Conservation (phyloP, 352 stramenopile species). For the Phytophthora uliginosa region DNA sequence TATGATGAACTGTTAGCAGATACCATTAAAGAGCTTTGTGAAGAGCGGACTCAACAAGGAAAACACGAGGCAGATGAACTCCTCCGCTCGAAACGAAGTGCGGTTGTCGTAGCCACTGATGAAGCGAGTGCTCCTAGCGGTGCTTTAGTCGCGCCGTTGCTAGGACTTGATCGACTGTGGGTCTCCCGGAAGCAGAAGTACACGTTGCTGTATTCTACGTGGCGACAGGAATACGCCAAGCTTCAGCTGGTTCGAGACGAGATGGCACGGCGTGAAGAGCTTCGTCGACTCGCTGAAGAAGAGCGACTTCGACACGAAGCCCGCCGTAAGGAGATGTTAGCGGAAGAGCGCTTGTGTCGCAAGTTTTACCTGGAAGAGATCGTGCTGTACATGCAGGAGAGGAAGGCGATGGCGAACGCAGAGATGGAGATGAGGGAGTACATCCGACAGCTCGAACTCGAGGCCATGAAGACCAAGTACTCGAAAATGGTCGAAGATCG, state of each 20-base stretch:
- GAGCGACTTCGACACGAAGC: slow-evolving; percentile 54
- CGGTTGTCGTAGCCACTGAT: slow-evolving; percentile 17
- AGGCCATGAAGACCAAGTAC: slow-evolving; percentile 84
- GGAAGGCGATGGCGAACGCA: slow-evolving; percentile 69
- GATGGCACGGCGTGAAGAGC: slow-evolving; percentile 60
- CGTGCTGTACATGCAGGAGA: slow-evolving; percentile 63
- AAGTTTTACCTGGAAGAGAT: slow-evolving; percentile 80
- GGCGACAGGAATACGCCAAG: slow-evolving; percentile 58
- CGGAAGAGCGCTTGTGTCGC: slow-evolving; percentile 66
- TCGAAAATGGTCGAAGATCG: slow-evolving; percentile 73
- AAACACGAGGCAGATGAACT: slow-evolving; percentile 30
- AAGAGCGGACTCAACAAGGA: slow-evolving; percentile 29
- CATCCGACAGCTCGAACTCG: slow-evolving; percentile 65
- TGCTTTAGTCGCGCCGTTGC: slow-evolving; percentile 7
- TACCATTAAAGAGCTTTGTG: slow-evolving; percentile 37
- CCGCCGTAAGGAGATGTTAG: slow-evolving; percentile 71
- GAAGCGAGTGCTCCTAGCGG: not conserved
- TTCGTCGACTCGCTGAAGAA: slow-evolving; percentile 57
- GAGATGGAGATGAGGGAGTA: slow-evolving; percentile 83
- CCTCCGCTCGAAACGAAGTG: slow-evolving; percentile 21
- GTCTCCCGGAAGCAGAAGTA: slow-evolving; percentile 49
- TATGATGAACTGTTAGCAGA: slow-evolving; percentile 34
- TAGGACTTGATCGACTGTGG: slow-evolving; percentile 61
- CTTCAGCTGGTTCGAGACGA: slow-evolving; percentile 58
- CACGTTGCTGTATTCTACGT: slow-evolving; percentile 42